Percentiles rank a stretch among this genome's conserved stretches.
Conservation (phyloP, 1,284 basidiomycete species). For the Inonotus obliquus region DNA sequence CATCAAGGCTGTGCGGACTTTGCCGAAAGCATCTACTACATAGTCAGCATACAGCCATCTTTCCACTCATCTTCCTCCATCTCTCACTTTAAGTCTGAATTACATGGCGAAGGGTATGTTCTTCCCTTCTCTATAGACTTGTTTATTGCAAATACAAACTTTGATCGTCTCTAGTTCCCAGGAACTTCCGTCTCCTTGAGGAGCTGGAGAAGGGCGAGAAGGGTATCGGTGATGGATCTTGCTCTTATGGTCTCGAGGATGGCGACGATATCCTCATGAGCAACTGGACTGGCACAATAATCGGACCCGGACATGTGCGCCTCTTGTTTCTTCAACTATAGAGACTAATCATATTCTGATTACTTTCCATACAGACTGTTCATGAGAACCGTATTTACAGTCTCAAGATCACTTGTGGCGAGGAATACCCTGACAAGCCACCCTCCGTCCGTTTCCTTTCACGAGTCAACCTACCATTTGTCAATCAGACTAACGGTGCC, state of each 20-base stretch:
- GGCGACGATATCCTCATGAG: constrained; percentile 94
- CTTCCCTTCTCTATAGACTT: neutral
- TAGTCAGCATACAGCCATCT: neutral
- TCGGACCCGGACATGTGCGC: constrained; percentile 93
- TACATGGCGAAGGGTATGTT: constrained; percentile 17
- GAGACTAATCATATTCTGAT: constrained; percentile 19
- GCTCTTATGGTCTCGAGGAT: constrained; percentile 93
- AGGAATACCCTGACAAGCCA: constrained; percentile 76
- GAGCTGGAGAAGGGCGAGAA: constrained; percentile 99
- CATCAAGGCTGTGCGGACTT: neutral
- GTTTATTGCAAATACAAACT: neutral
- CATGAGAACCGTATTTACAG: constrained; percentile 99
- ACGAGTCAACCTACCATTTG: constrained; percentile 94
- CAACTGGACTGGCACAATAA: constrained; percentile 98
- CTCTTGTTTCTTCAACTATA: neutral
- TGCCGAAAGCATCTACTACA: neutral
- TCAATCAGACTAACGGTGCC: constrained; percentile 67
- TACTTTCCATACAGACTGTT: constrained; percentile 58
- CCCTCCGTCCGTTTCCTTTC: constrained; percentile 85
- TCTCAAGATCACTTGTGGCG: constrained; percentile 85
- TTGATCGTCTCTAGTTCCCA: constrained; percentile 61
- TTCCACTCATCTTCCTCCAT: neutral
- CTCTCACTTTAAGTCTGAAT: neutral
- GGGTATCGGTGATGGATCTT: constrained; percentile 96
- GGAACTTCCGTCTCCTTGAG: constrained; percentile 94